Base-by-base conservation (phyloP, 1,139 yeast genomes). In the Waltiozyma solani region DNA sequence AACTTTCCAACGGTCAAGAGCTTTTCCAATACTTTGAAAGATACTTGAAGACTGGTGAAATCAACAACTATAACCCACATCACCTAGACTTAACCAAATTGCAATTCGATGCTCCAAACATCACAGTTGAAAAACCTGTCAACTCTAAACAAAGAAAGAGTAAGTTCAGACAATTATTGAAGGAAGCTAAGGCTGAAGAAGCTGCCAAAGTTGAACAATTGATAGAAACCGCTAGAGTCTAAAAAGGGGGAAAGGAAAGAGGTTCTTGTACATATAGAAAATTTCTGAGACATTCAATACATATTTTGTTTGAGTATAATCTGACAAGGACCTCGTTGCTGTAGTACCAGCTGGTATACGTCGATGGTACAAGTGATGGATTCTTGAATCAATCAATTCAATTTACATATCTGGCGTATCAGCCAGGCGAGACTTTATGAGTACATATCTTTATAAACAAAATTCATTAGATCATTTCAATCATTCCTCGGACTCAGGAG, bases 41-140 rank as follows among this genome's bases (percentile, higher is more conserved):
- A 10, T 59, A 69, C 35, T 66, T 81, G 10, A 62, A 71, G 26
- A 72, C 73, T 27, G 60, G 64, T 13, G 60, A 57, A 48, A 73
- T 67, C 61, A 71, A 71, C 49, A 94, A 82, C 58, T 70, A 79
- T 53, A 75, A 76, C 56, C 93, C 95, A 21, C 74, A 82, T 47
- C 91, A 86, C 33, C 73, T 86, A 39, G 74, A 81, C 58, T 63
- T 85, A 49, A 69, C 74, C 44, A 59, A 63, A 18, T 54, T 60
- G 25, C 65, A 64, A 15, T 73, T 66, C 44, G 61, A 59, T 20
- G 72, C 77, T 34, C 62, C 72, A 27, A 77, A 76, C 52, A 62
- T 78, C 39, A 58, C 60, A 19, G 52, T 76, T 24, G 60, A 65
- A n/a, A 64, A 63, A 14, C 62, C 59, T 41, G 64, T 67, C 36